Conservation (phyloP, 2,329 filamentous ascomycete genomes). For the Eurotiales sp. region DNA sequence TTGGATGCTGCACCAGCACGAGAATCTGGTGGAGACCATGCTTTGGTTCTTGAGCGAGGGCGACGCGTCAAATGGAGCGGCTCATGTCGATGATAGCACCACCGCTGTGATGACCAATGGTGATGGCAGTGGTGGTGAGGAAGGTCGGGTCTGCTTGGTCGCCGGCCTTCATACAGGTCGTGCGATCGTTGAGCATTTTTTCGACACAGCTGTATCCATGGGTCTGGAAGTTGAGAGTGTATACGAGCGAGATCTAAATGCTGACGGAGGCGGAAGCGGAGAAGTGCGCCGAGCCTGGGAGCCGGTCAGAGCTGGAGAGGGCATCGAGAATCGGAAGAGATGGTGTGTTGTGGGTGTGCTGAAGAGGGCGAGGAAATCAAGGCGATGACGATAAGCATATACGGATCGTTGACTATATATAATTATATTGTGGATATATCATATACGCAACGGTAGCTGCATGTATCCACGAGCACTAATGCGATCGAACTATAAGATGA, state of each 20-base stretch:
- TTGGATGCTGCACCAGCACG: slow-evolving; percentile 58
- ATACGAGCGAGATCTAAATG: slow-evolving; percentile 52
- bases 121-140: slow-evolving; percentile 47
- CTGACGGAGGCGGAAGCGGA: slow-evolving; percentile 22
- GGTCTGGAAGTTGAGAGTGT: slow-evolving; percentile 51
- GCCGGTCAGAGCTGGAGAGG: slow-evolving; percentile 46
- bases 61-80: slow-evolving; percentile 16
- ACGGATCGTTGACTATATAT: too few species aligned
- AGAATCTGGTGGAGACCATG: slow-evolving; percentile 53
- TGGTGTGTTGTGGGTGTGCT: slow-evolving; percentile 55
- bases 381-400: too few species aligned
- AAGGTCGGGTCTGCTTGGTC: slow-evolving; percentile 46
- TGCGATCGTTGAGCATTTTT: slow-evolving; percentile 53
- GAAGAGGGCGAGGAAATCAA: slow-evolving; percentile 18
- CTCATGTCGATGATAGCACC: background rate
- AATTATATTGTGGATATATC: too few species aligned
- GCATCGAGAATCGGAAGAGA: slow-evolving; percentile 49
- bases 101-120: slow-evolving; percentile 20
- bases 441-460: too few species aligned
- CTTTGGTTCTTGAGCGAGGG: slow-evolving; percentile 49
- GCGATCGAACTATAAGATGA: too few species aligned
- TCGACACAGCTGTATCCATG: slow-evolving; percentile 43
- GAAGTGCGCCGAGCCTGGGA: slow-evolving; percentile 44
- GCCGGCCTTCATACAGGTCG: slow-evolving; percentile 60
- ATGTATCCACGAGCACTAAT: too few species aligned